A percentile compares a stretch with the other conserved stretches of the same genome.
phyloP scores from a whole-genome alignment of 345 rosid genomes.

The Eucalyptus erythrocorys region DNA sequence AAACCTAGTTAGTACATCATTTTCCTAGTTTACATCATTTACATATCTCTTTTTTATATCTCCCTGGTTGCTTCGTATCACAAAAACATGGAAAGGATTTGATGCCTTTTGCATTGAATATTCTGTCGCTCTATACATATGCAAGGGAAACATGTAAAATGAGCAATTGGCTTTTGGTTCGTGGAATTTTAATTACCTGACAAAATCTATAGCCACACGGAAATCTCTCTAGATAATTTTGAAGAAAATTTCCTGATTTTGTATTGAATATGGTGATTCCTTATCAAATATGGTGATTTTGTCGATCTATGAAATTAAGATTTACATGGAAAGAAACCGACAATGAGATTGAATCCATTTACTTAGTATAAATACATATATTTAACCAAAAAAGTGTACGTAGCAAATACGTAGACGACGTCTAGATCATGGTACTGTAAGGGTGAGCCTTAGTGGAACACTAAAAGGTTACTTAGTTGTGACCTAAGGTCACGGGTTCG shows the following conservation, averaged over 20 bases:
- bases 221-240: neutral
- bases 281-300: neutral
- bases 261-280: neutral
- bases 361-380: neutral
- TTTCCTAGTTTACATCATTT: too few species aligned
- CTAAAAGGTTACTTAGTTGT: neutral
- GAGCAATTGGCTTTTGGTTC: neutral
- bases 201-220: neutral
- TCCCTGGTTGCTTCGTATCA: too few species aligned
- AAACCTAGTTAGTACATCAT: too few species aligned
- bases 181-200: neutral
- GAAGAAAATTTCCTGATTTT: neutral
- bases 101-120: too few species aligned
- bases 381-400: neutral
- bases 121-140: too few species aligned
- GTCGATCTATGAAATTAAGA: neutral
- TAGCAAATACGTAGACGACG: neutral
- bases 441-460: neutral
- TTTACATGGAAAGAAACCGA: neutral
- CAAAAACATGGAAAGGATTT: too few species aligned
- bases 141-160: neutral
- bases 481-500: neutral
- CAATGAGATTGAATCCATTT: neutral
- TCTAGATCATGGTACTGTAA: neutral
- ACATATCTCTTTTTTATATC: too few species aligned